Percentiles rank a stretch among this genome's conserved stretches.
These are phyloP conservation scores for Ophiostoma tasmaniense DNA, from an alignment of 2,329 filamentous ascomycete genomes.

Conservation along the genomic window DNA sequence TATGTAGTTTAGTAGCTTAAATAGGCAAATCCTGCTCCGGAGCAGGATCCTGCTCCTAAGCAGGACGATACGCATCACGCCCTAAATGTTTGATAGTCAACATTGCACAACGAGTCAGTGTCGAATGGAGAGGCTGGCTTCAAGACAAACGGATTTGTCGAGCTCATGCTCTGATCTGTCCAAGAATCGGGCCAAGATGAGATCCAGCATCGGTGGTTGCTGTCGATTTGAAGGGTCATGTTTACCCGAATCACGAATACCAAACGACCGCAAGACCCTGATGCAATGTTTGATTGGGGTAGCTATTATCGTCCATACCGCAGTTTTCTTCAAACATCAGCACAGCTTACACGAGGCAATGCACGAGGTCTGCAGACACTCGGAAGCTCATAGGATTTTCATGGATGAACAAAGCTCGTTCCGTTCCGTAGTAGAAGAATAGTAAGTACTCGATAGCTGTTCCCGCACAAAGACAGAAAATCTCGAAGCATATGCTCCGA, in stretches of 20 bases:
- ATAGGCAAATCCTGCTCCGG: too few species aligned
- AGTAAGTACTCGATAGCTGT: not conserved
- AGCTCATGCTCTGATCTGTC: not conserved
- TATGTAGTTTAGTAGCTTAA: too few species aligned
- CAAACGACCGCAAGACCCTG: not conserved
- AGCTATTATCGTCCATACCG: not conserved
- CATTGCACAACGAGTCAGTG: not conserved
- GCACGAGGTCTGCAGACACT: not conserved
- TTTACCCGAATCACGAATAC: not conserved
- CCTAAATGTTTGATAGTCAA: not conserved
- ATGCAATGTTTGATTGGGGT: not conserved
- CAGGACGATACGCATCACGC: too few species aligned
- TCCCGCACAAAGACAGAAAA: not conserved
- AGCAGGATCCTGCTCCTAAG: too few species aligned
- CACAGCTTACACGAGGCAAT: not conserved
- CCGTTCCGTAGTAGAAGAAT: not conserved
- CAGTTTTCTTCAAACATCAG: not conserved
- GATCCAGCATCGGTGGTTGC: not conserved
- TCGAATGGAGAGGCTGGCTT: not conserved
- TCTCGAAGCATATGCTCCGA: constrained; percentile 4
- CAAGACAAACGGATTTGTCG: not conserved
- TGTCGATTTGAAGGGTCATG: not conserved
- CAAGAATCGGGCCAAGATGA: not conserved
- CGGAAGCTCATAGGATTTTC: not conserved
- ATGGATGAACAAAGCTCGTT: not conserved